phyloP scores from a whole-genome alignment of 768 basidiomycete species.

The Hypsizygus marmoreus region DNA sequence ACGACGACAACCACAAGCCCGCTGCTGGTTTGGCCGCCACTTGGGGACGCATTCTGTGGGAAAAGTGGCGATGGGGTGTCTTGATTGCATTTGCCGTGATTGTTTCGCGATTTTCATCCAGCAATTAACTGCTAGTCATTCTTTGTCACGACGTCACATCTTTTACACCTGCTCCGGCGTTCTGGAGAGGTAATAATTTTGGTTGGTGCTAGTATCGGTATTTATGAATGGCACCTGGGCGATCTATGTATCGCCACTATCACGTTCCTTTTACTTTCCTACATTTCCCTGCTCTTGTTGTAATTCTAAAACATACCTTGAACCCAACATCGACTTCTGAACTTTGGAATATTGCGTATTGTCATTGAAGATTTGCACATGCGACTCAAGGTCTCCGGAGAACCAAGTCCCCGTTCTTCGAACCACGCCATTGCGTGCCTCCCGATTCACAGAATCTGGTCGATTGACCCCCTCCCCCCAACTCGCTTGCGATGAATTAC shows the following conservation, averaged over 20 bases:
- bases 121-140: constrained; percentile 25
- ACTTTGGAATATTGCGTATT: too few species aligned
- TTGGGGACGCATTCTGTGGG: constrained; percentile 71
- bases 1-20: constrained; percentile 27
- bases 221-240: too few species aligned
- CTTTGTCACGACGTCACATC: too few species aligned
- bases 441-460: too few species aligned
- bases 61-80: constrained; percentile 85
- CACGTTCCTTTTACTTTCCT: constrained; percentile 16
- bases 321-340: constrained; percentile 1
- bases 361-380: neutral
- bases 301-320: constrained; percentile 13
- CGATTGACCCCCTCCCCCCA: too few species aligned
- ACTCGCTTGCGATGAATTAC: neutral
- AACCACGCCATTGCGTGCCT: too few species aligned
- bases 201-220: too few species aligned
- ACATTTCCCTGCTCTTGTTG: constrained; percentile 14
- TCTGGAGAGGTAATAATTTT: too few species aligned
- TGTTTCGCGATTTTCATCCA: constrained; percentile 73
- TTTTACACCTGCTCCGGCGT: too few species aligned
- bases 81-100: constrained; percentile 77
- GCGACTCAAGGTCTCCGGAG: too few species aligned
- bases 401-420: too few species aligned
- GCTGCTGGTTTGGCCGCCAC: constrained; percentile 57
- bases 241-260: constrained; percentile 1